Evolutionary conservation across 345 rosid genomes (phyloP).

Genomic region (Rhodomyrtus tomentosa): DNA sequence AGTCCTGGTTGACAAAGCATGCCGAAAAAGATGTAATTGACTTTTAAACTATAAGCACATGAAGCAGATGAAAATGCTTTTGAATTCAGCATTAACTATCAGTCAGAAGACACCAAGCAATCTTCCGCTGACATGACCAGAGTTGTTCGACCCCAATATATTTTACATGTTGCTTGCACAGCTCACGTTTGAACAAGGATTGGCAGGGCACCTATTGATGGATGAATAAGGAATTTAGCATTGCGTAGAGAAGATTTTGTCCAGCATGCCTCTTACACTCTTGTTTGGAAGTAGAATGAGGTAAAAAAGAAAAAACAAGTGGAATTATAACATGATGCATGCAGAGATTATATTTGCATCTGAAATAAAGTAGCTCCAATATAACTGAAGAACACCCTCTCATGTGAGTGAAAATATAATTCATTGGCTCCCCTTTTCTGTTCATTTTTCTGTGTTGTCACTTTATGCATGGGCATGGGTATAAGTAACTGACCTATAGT

Average conservation of each 20-base stretch:
- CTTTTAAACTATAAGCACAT: not conserved
- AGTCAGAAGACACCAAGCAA: not conserved
- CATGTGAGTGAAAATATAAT: not conserved
- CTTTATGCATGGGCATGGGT: not conserved
- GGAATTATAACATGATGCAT: not conserved
- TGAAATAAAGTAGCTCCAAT: not conserved
- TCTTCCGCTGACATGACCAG: not conserved
- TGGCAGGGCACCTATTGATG: not conserved
- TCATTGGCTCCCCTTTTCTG: not conserved
- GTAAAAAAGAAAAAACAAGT: not conserved
- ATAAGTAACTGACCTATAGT: conserved; percentile 48
- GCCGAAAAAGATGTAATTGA: not conserved
- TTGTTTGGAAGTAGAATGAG: not conserved
- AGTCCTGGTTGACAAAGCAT: not conserved
- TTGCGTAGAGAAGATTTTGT: not conserved
- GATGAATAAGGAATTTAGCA: not conserved
- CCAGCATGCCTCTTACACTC: not conserved
- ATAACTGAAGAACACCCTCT: not conserved
- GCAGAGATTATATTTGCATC: not conserved
- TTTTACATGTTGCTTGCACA: not conserved
- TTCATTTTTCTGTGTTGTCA: not conserved
- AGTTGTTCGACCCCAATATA: not conserved
- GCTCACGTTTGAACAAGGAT: not conserved
- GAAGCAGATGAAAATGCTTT: not conserved
- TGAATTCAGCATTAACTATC: not conserved